phyloP scores from a whole-genome alignment of 306 rosid species.

The Trifolium dubium region DNA sequence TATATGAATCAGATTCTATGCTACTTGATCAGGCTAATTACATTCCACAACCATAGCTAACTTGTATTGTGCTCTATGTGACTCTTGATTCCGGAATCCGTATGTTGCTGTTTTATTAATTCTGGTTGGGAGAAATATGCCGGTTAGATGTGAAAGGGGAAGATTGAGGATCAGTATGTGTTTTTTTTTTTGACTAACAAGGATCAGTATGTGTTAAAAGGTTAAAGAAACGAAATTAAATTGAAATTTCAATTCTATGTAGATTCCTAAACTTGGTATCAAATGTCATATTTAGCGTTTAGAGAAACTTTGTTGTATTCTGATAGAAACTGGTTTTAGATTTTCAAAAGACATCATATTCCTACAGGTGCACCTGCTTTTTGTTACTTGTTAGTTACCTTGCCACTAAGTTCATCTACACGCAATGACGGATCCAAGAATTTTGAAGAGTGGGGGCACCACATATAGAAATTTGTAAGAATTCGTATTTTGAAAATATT shows the following conservation, averaged over 20 bases:
- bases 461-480: too few species aligned
- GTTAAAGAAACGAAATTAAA: conserved; percentile 1
- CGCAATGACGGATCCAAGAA: not conserved
- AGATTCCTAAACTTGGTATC: conserved; percentile 4
- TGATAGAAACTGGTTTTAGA: not conserved
- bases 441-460: too few species aligned
- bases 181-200: too few species aligned
- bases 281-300: conserved; percentile 27
- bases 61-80: too few species aligned
- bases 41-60: too few species aligned
- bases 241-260: conserved; percentile 20
- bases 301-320: conserved; percentile 9
- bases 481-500: too few species aligned
- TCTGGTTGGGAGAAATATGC: too few species aligned
- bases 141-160: conserved; percentile 11
- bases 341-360: not conserved
- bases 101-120: too few species aligned
- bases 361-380: conserved; percentile 21
- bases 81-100: too few species aligned
- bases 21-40: too few species aligned
- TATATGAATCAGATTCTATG: too few species aligned
- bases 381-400: conserved; percentile 10
- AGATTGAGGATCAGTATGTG: conserved; percentile 12
- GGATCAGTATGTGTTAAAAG: too few species aligned
- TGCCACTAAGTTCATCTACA: conserved; percentile 15